Percentiles rank a stretch among this genome's conserved stretches.
Conservation (phyloP, 768 basidiomycete genomes). For the Goffeauzyma gilvescens region DNA sequence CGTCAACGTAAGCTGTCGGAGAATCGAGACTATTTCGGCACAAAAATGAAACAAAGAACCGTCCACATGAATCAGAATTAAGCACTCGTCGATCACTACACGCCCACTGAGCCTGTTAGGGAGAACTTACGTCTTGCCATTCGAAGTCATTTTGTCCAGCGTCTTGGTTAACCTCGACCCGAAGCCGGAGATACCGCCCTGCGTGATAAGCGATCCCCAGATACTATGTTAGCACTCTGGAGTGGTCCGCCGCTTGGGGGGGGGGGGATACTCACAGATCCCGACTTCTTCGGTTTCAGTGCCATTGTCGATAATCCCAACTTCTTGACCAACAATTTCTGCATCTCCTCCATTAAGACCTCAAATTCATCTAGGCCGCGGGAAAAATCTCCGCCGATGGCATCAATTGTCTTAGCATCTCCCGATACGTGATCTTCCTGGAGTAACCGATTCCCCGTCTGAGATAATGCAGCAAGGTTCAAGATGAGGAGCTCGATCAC, state of each 20-base stretch:
- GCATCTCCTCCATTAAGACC: slow-evolving; percentile 7
- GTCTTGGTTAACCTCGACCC: slow-evolving; percentile 11
- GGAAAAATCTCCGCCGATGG: slow-evolving; percentile 2
- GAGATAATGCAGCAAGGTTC: not conserved
- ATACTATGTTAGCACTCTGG: not conserved
- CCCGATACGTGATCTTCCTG: not conserved
- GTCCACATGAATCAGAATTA: too few relatives aligned
- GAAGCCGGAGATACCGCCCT: slow-evolving; percentile 5
- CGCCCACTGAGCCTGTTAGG: not conserved
- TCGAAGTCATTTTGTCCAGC: slow-evolving; percentile 11
- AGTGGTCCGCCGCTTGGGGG: not conserved
- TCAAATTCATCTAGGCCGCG: slow-evolving; percentile 9
- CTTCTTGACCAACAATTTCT: slow-evolving; percentile 9
- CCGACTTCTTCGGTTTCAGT: slow-evolving; percentile 8
- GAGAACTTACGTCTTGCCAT: slow-evolving; percentile 7
- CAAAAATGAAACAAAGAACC: too few relatives aligned
- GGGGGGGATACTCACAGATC: slow-evolving; percentile 1
- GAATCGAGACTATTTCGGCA: slow-evolving; percentile 9
- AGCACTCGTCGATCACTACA: too few relatives aligned
- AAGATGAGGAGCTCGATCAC: slow-evolving; percentile 9
- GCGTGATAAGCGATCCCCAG: not conserved
- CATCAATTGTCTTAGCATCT: too few relatives aligned
- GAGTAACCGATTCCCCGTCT: not conserved
- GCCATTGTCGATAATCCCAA: slow-evolving; percentile 2
- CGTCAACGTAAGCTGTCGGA: slow-evolving; percentile 4